Percentiles rank a stretch among this genome's conserved stretches.
phyloP scores from a whole-genome alignment of 495 filamentous ascomycete species.

The Achaetomiella virescens region DNA sequence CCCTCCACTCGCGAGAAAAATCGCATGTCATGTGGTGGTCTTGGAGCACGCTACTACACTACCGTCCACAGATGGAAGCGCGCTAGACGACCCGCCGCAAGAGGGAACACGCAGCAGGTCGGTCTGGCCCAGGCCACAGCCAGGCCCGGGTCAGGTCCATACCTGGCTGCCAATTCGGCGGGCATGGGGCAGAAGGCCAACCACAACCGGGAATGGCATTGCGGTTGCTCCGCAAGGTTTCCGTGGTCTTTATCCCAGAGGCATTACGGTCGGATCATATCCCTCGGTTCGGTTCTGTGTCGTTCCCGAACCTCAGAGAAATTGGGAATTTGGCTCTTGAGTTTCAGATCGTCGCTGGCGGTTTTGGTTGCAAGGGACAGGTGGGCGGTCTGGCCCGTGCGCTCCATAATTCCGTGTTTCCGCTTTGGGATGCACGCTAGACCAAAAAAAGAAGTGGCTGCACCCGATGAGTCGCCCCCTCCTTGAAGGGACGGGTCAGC shows the following conservation, averaged over 20 bases:
- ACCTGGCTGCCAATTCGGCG: no score
- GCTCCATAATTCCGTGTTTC: neutral
- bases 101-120: neutral
- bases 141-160: no score
- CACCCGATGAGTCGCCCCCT: neutral
- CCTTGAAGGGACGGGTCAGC: neutral
- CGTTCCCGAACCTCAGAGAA: neutral
- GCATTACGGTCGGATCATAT: neutral
- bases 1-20: no score
- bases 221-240: no score
- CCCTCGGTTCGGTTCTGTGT: neutral
- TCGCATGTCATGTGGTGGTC: no score
- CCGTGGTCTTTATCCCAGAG: no score
- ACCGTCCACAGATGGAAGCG: no score
- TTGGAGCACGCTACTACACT: no score
- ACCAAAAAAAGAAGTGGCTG: neutral
- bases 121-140: neutral
- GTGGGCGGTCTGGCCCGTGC: slow-evolving; percentile 4
- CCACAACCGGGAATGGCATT: no score
- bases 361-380: neutral
- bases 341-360: neutral
- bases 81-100: neutral
- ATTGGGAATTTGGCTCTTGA: neutral
- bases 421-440: neutral
- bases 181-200: no score